These are phyloP conservation scores for Carex arenaria DNA, from an alignment of 202 grass and related monocot genomes.

Conservation along the genomic window DNA sequence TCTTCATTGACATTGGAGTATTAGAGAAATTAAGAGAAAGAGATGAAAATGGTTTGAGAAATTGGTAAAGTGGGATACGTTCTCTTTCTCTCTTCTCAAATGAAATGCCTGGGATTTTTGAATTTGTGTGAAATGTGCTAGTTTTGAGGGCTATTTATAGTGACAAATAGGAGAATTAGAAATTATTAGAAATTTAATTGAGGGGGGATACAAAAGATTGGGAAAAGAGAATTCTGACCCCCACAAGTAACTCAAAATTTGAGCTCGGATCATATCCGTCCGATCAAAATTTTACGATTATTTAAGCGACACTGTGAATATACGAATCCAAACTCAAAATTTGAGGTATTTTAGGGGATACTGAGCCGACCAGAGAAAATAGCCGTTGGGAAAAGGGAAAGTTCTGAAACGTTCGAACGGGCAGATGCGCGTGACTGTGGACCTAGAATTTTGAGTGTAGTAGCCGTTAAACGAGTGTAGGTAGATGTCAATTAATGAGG, in stretches of 20 bases:
- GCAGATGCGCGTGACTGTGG: constrained; percentile 8
- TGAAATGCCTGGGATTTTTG: neutral
- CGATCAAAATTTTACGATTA: no score
- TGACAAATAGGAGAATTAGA: neutral
- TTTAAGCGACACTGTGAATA: no score
- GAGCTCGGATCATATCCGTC: no score
- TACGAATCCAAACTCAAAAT: no score
- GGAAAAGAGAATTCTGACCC: constrained; percentile 16
- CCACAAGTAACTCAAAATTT: no score
- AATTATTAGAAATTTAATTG: constrained; percentile 20
- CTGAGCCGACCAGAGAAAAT: neutral
- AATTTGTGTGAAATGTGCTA: constrained; percentile 6
- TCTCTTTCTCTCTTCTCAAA: constrained; percentile 21
- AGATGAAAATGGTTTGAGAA: neutral
- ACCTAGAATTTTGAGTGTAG: constrained; percentile 22
- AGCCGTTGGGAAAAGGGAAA: constrained; percentile 40
- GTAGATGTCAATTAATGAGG: neutral
- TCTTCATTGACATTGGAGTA: constrained; percentile 20
- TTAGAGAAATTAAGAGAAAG: neutral
- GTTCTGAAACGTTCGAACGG: constrained; percentile 56
- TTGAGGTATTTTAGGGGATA: no score
- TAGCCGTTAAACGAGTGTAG: constrained; percentile 51
- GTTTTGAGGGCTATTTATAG: constrained; percentile 13
- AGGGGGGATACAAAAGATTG: constrained; percentile 12
- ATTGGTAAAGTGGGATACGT: neutral